phyloP scores from a whole-genome alignment of 2,329 filamentous ascomycete species.

The Arthrobotrys sphaeroides region DNA sequence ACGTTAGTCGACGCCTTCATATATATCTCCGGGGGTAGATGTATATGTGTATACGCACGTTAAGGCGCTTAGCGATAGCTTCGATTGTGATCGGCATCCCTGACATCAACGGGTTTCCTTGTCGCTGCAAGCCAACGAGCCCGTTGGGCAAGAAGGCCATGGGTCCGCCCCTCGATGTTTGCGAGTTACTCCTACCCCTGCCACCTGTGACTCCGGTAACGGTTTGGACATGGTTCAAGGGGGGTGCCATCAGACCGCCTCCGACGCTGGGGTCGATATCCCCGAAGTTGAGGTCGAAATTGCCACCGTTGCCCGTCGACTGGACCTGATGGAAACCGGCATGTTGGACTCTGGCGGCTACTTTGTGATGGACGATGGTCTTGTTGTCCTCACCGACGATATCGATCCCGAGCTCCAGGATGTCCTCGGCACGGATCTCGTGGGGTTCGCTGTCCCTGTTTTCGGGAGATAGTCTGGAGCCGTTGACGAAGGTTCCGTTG shows the following conservation, averaged over 20 bases:
- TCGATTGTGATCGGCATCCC: constrained; percentile 86
- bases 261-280: constrained; percentile 84
- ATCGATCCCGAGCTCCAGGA: constrained; percentile 93
- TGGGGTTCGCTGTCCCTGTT: constrained; percentile 97
- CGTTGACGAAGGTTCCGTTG: constrained; percentile 98
- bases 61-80: constrained; percentile 87
- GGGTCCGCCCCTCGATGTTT: constrained; percentile 63
- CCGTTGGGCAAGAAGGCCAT: constrained; percentile 63
- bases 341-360: constrained; percentile 95
- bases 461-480: constrained; percentile 85
- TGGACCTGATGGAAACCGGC: constrained; percentile 74
- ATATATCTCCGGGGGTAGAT: not conserved
- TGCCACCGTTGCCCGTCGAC: constrained; percentile 71
- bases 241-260: constrained; percentile 63
- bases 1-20: constrained; percentile 4
- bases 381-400: constrained; percentile 99
- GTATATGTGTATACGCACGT: constrained; percentile 68
- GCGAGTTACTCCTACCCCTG: constrained; percentile 67
- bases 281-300: constrained; percentile 88
- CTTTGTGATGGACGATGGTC: constrained; percentile 97
- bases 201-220: constrained; percentile 66
- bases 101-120: constrained; percentile 76
- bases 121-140: constrained; percentile 70
- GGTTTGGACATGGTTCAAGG: constrained; percentile 71
- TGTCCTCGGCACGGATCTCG: constrained; percentile 88